Evolutionary conservation across 495 filamentous ascomycete species (phyloP), one percentile per base, ranked within the genome.

Genomic region (Hyaloscypha finlandica): DNA sequence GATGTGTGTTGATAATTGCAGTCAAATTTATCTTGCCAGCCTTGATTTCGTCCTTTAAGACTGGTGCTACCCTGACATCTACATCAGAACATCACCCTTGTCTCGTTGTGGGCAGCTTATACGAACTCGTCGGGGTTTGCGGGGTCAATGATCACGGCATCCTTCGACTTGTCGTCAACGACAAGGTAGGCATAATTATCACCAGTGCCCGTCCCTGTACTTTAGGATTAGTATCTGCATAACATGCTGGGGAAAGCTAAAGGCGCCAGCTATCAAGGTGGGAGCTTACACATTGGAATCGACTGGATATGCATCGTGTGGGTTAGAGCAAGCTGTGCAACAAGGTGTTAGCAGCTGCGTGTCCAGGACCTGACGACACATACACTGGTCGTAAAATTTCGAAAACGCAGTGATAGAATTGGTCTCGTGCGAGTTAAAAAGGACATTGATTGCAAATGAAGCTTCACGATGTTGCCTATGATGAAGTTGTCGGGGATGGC

Each of bases 181-280:
- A 99, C 90, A 3, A 99, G 86, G 75, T 99, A 99, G 74, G 96
- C 94, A 81, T 98, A 99, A 79, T 98, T 99, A 77, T 99, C 91
- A 74, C 88, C 85, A 61, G 80, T 90, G 53, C 95, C 96, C 79
- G 86, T 89, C 94, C 94, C 95, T 97, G 45, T 53, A 63, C 42
- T 52, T 57, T 8, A 53, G 42, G 8, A 30, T 71, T 71, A 53
- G 52, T 37, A 22, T 48, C 16, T 48, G 42, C 42, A 48, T 6
- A 48, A 48, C 42, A 48, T 4, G 4, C 8, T 48, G 42, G 42
- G 3, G 6, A 48, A 48, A 48, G 42, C 16, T 48, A 48, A 12
- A 48, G 42, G 11, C 9, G 14, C 42, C 4, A 48, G 42, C 9
- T 6, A 19, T 14, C 42, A 48, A 48, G 42, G 42, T 19, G 64